A percentile compares a stretch with the other conserved stretches of the same genome.
Evolutionary conservation across 2,329 filamentous ascomycete species (phyloP).

Genomic region (Thyridium curvatum): DNA sequence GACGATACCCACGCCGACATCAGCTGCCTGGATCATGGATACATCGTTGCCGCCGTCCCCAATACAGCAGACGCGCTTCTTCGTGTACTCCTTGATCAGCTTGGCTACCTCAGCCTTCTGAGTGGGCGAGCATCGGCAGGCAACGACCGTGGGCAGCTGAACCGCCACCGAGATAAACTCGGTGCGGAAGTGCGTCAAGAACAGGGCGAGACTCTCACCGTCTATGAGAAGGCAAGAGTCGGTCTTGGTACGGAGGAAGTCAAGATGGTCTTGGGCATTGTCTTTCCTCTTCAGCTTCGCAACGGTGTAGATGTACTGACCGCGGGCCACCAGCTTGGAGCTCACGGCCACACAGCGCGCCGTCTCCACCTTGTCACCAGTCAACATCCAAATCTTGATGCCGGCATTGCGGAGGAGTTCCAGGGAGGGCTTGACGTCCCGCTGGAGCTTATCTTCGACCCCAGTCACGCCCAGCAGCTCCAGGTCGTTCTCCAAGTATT

Average conservation of each 20-base stretch:
- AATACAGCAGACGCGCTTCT: constrained; percentile 95
- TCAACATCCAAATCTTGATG: constrained; percentile 99
- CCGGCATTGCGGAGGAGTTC: constrained; percentile 94
- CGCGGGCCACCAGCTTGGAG: constrained; percentile 86
- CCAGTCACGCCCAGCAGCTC: constrained; percentile 96
- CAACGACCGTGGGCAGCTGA: constrained; percentile 82
- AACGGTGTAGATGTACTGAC: constrained; percentile 94
- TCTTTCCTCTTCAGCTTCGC: constrained; percentile 73
- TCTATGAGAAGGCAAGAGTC: constrained; percentile 89
- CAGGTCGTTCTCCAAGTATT: constrained; percentile 79
- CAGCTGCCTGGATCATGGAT: constrained; percentile 97
- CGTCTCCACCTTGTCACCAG: constrained; percentile 96
- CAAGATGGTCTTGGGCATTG: constrained; percentile 76
- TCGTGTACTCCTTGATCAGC: constrained; percentile 84
- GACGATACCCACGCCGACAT: constrained; percentile 95
- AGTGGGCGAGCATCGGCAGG: constrained; percentile 92
- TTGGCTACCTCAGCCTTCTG: constrained; percentile 93
- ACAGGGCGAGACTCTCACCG: constrained; percentile 79
- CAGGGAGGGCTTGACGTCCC: constrained; percentile 89
- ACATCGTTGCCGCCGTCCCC: constrained; percentile 98
- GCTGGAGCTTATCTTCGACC: constrained; percentile 94
- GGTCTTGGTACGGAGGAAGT: constrained; percentile 81
- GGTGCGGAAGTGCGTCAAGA: constrained; percentile 73
- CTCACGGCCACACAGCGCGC: constrained; percentile 93
- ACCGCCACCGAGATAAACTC: constrained; percentile 89